These are phyloP conservation scores for Dendrocalamus latiflorus DNA, from an alignment of 202 grass and related monocot species.

Conservation along the genomic window DNA sequence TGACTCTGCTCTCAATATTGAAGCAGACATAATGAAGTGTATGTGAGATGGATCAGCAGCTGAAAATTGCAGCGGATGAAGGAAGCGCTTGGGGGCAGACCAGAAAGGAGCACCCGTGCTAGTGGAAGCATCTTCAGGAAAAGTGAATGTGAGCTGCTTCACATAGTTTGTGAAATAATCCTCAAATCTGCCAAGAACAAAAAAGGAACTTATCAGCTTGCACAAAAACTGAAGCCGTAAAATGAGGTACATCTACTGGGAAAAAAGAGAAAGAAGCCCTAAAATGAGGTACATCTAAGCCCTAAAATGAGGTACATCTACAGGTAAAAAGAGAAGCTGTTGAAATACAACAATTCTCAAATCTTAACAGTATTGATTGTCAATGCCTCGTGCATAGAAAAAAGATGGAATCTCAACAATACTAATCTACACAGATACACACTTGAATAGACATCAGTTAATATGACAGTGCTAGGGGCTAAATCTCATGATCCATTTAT, in stretches of 20 bases:
- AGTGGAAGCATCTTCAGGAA: no score
- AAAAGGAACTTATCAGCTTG: neutral
- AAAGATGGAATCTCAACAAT: neutral
- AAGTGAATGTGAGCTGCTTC: no score
- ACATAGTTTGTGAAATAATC: no score
- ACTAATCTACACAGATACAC: neutral
- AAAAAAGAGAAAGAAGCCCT: neutral
- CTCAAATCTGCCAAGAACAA: constrained; percentile 61
- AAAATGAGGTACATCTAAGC: no score
- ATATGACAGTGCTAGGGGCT: neutral
- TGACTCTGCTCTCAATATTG: constrained; percentile 66
- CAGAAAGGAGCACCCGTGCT: no score
- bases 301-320: no score
- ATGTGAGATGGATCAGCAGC: constrained; percentile 45
- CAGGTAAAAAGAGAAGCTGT: neutral
- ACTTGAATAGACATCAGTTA: neutral
- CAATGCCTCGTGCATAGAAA: neutral
- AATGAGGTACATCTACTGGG: neutral
- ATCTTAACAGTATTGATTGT: neutral
- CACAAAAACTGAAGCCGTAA: constrained; percentile 3
- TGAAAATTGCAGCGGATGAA: constrained; percentile 54
- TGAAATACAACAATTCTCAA: neutral
- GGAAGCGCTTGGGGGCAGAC: constrained; percentile 83
- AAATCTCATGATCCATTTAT: no score
- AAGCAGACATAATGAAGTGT: constrained; percentile 54